phyloP scores from a whole-genome alignment of 2,329 filamentous ascomycete genomes.

The Aspergillus proliferans region DNA sequence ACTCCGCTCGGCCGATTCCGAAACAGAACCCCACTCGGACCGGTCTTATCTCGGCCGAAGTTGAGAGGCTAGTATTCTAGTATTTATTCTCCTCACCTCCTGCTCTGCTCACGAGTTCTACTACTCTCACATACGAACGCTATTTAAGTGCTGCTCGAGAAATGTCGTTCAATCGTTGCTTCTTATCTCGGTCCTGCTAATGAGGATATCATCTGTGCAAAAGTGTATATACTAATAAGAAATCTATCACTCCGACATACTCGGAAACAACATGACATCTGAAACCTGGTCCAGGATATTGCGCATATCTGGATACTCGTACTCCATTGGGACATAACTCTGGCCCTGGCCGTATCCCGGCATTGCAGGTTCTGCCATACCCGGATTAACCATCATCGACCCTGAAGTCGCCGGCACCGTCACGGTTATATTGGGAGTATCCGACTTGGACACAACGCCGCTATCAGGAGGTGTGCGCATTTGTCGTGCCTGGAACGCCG shows the following conservation, averaged over 20 bases:
- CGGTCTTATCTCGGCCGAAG: too few relatives aligned
- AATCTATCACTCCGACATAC: conserved; percentile 10
- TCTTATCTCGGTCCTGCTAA: background rate
- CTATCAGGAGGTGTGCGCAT: conserved; percentile 5
- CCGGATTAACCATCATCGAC: conserved; percentile 5
- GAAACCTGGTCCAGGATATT: conserved; percentile 29
- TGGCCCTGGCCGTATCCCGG: background rate
- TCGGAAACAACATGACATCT: conserved; percentile 32
- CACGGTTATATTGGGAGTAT: conserved; percentile 6
- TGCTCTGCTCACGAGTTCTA: too few relatives aligned
- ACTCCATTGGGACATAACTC: background rate
- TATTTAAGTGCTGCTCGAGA: too few relatives aligned
- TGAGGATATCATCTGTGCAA: background rate
- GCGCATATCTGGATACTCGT: conserved; percentile 23
- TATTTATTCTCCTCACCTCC: too few relatives aligned
- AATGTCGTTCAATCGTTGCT: background rate
- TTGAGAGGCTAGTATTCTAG: too few relatives aligned
- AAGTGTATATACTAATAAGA: background rate
- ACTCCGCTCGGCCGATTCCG: too few relatives aligned
- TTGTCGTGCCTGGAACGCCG: conserved; percentile 16
- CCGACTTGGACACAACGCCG: background rate
- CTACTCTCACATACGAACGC: too few relatives aligned
- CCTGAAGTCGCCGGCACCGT: conserved; percentile 4
- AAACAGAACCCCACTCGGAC: too few relatives aligned
- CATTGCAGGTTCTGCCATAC: background rate